Percentiles rank a stretch among this genome's conserved stretches.
These are phyloP conservation scores for Ceratobasidium sp. DNA, from an alignment of 1,284 basidiomycete species.

Conservation along the genomic window DNA sequence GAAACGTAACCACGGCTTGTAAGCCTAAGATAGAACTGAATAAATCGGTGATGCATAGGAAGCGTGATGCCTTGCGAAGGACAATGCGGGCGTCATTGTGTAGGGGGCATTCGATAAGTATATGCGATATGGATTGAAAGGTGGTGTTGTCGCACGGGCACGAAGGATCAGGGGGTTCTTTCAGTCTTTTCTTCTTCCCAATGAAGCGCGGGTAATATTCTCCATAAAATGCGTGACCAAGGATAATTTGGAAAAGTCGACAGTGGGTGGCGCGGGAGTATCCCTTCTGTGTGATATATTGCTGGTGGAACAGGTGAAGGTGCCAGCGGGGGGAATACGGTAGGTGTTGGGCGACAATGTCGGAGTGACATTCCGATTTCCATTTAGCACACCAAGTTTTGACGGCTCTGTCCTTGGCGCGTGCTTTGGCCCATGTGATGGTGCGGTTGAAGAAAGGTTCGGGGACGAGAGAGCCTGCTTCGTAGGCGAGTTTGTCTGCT, in stretches of 20 bases:
- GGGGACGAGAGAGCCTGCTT: not conserved
- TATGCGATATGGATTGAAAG: not conserved
- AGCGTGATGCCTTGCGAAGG: too few relatives aligned
- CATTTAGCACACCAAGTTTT: not conserved
- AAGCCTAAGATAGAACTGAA: too few relatives aligned
- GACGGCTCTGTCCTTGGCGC: not conserved
- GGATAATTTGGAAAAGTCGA: not conserved
- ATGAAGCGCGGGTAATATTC: not conserved
- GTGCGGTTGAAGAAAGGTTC: slow-evolving; percentile 1
- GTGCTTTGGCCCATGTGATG: not conserved
- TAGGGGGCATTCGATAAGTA: not conserved
- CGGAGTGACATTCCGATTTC: not conserved
- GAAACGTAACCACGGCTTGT: too few relatives aligned
- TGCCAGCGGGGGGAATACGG: not conserved
- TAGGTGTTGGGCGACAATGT: not conserved
- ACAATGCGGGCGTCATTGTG: too few relatives aligned
- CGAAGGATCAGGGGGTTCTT: too few relatives aligned
- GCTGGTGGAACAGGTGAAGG: not conserved
- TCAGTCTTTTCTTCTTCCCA: too few relatives aligned
- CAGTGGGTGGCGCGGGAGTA: not conserved
- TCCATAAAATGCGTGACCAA: slow-evolving; percentile 9
- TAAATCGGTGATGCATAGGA: too few relatives aligned
- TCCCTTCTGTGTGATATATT: too few relatives aligned
- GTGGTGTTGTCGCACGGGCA: slow-evolving; percentile 6
- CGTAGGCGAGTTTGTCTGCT: not conserved